Percentiles rank a stretch among this genome's conserved stretches.
Conservation (phyloP, 495 filamentous ascomycete species). For the Annulohypoxylon bovei region DNA sequence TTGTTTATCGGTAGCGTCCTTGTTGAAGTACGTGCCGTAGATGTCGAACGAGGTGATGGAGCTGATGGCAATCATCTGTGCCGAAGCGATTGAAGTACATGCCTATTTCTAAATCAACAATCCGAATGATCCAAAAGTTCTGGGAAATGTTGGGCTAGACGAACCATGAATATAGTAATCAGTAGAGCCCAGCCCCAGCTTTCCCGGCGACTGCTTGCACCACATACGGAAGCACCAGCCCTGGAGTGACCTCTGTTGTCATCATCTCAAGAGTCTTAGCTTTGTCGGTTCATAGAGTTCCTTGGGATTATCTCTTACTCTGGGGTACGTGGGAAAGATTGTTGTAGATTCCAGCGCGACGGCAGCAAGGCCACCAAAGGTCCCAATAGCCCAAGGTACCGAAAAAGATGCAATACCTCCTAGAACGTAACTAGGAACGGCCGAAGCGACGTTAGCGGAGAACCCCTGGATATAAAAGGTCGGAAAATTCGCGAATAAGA, state of each 20-base stretch:
- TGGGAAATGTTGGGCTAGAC: not conserved
- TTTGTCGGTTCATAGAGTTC: not conserved
- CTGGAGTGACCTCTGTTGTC: not conserved
- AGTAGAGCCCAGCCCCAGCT: conserved; percentile 4
- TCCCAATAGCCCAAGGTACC: conserved; percentile 3
- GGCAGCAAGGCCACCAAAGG: conserved; percentile 5
- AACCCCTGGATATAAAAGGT: not conserved
- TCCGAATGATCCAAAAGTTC: not conserved
- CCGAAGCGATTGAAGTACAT: conserved; percentile 4
- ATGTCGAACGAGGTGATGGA: conserved; percentile 10
- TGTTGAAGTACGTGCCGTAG: conserved; percentile 5
- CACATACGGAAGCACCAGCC: not conserved
- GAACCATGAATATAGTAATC: conserved; percentile 9
- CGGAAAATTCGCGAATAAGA: not conserved
- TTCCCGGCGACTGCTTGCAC: conserved; percentile 9
- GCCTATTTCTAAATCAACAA: not conserved
- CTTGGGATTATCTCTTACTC: not conserved
- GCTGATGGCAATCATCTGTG: conserved; percentile 8
- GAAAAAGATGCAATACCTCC: conserved; percentile 3
- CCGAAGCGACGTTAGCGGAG: not conserved
- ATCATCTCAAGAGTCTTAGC: not conserved
- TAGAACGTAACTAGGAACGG: not conserved
- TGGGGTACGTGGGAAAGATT: conserved; percentile 8
- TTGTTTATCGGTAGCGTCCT: conserved; percentile 9
- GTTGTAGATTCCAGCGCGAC: conserved; percentile 2